A percentile compares a stretch with the other conserved stretches of the same genome.
These are phyloP conservation scores for Casuarina glauca DNA, from an alignment of 306 rosid genomes.

Conservation along the genomic window DNA sequence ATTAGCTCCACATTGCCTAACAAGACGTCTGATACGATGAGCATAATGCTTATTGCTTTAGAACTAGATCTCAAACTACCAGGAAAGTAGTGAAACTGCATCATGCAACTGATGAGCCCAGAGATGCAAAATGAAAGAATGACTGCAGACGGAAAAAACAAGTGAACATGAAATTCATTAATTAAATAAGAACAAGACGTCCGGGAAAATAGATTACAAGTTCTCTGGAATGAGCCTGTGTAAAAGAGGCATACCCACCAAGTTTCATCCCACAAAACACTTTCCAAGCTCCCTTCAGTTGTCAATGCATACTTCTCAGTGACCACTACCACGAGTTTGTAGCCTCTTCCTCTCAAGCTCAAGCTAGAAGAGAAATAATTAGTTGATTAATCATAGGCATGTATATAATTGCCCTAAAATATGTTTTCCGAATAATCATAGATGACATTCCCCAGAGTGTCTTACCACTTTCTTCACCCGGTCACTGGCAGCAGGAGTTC, in stretches of 20 bases:
- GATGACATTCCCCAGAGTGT: slow-evolving; percentile 15
- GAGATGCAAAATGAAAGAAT: slow-evolving; percentile 14
- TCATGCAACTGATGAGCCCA: slow-evolving; percentile 40
- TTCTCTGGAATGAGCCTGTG: slow-evolving; percentile 34
- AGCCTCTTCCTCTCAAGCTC: slow-evolving; percentile 86
- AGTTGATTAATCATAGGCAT: slow-evolving; percentile 9
- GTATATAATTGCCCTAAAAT: neutral
- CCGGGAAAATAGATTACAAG: slow-evolving; percentile 26
- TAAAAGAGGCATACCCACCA: slow-evolving; percentile 39
- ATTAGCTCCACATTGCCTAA: no score
- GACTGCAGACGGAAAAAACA: slow-evolving; percentile 18
- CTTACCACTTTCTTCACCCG: slow-evolving; percentile 98
- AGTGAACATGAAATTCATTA: slow-evolving; percentile 33
- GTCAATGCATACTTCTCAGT: slow-evolving; percentile 38
- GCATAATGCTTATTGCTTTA: neutral
- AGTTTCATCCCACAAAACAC: slow-evolving; percentile 24
- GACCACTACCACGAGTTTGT: slow-evolving; percentile 66
- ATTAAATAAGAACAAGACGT: slow-evolving; percentile 41
- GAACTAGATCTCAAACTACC: slow-evolving; percentile 16
- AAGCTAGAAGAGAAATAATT: slow-evolving; percentile 47
- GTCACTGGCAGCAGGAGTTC: slow-evolving; percentile 95
- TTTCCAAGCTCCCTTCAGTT: slow-evolving; percentile 24
- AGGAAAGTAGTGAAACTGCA: slow-evolving; percentile 37
- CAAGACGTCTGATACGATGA: neutral
- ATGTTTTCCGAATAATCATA: neutral